Evolutionary conservation across 2,329 filamentous ascomycete genomes (phyloP), one percentile per base, ranked within the genome.

Genomic region (Niveomyces coronatus): DNA sequence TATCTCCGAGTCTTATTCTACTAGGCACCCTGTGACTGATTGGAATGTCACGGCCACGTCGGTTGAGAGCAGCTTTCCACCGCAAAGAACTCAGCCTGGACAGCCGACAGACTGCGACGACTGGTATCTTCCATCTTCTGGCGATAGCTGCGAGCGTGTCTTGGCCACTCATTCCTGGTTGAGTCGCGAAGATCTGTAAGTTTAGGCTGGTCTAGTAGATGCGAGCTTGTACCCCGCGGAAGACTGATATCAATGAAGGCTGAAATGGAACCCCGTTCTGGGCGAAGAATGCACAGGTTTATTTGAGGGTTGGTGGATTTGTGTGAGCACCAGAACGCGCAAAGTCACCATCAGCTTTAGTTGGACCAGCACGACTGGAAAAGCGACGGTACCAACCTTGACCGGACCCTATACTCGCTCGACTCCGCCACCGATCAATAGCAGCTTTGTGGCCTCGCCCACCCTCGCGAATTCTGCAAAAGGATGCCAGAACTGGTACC

Each of bases 71-170:
- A 31, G 28, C 3, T 47, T 35, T 34, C 48, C 49, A 10, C 49
- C 49, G 13, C 40, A 26, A 9, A 35, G 39, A 24, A 51, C 45
- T 6, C 45, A 41, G 38, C 35, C 35, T 8, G 48, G 49, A 5
- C 43, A 50, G 42, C 41, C 44, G 10, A 28, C 28, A 13, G 34
- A 43, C 27, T 48, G 46, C 35, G 36, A 26, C 26, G 40, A 39
- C 31, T 45, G 43, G 41, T 37, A 45, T 30, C 31, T 26, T 14
- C 37, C 34, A n/a, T 9, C n/a, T 5, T 17, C 15, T 31, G 40
- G 36, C 16, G 22, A 45, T 9, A 39, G 32, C 10, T 45, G 43
- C 30, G 16, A 43, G 11, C 17, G 13, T 27, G 32, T 37, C 23
- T 24, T 38, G 15, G 35, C 24, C 10, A 20, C 9, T 19, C n/a